Base-by-base conservation (phyloP, 768 basidiomycete species). In the Rhizopogon rudus region DNA sequence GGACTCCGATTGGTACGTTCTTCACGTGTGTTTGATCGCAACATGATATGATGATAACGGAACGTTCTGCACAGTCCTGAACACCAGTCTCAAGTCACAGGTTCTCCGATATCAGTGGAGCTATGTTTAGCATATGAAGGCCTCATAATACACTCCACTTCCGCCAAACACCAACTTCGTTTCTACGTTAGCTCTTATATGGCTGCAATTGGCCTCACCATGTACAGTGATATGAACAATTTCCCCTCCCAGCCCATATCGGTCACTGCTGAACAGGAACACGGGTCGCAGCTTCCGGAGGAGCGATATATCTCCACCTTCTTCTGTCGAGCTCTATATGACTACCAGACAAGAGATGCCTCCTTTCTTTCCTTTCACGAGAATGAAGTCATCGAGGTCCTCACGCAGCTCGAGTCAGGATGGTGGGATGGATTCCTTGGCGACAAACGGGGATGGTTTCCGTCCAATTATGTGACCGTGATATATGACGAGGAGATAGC, bases 401-500 rank as follows among this genome's bases (percentile, higher is more conserved):
- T 96, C 52, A 91, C 88, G 9, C 87, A 86, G 63, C 84, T 98
- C 53, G 89, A 91, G 40, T 91, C 91, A 5, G 96, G 96, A 13
- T 99, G 96, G 96, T 98, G 95, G 97, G 96, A 99, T 69, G 96
- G 96, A 5, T 75, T 97, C 56, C 78, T 97, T 20, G 83, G 86
- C 45, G 89, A 91, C 52, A 87, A 90, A 68, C 84, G 96, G 50
- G 96, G 96, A 55, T 96, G 93, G 93, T 96, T 99, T 71, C 96
- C 96, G 20, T 92, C 90, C 61, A 99, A 98, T 74, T 98, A 97
- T 75, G 94, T 97, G 44, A 73, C 77, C 45, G 67, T 82, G 44
- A 84, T 98, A 53, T 79, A 83, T 25, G 89, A 91, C 58, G 86
- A 90, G 64, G 91, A 92, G 65, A 25, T 25, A 25, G 90, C 86